A percentile compares a stretch with the other conserved stretches of the same genome.
Conservation (phyloP, 352 stramenopile genomes). For the Globisporangium yorkense region DNA sequence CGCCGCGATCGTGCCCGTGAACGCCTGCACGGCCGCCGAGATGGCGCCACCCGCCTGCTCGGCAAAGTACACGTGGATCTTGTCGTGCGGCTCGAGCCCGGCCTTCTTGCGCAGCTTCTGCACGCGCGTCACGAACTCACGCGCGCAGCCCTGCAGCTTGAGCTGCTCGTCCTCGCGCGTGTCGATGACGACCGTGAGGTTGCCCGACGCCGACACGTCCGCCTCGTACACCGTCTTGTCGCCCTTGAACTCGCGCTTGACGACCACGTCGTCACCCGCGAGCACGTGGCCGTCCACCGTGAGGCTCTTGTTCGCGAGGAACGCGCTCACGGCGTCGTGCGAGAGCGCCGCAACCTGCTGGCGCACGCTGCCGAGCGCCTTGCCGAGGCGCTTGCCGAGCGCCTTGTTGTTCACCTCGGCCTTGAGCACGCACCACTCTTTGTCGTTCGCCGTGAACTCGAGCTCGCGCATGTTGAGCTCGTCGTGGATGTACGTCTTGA, state of each 20-base stretch:
- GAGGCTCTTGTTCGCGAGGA: conserved; percentile 70
- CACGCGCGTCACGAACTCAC: conserved; percentile 97
- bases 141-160: conserved; percentile 88
- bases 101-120: conserved; percentile 98
- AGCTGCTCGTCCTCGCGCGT: conserved; percentile 94
- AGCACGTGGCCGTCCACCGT: conserved; percentile 75
- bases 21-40: conserved; percentile 53
- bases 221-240: conserved; percentile 90
- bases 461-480: conserved; percentile 97
- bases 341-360: conserved; percentile 64
- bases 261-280: conserved; percentile 89
- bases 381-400: conserved; percentile 96
- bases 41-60: conserved; percentile 64
- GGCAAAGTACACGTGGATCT: conserved; percentile 95
- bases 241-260: conserved; percentile 94
- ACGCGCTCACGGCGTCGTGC: conserved; percentile 68
- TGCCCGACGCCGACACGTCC: conserved; percentile 80
- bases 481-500: conserved; percentile 94
- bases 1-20: conserved; percentile 45
- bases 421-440: conserved; percentile 91
- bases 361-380: conserved; percentile 93
- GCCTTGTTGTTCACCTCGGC: conserved; percentile 93
- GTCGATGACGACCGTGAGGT: conserved; percentile 95
- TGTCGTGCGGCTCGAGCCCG: conserved; percentile 92
- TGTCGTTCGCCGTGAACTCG: conserved; percentile 86